These are phyloP conservation scores for Aspergillus nidulans DNA, from an alignment of 495 filamentous ascomycete species.

Conservation along the genomic window DNA sequence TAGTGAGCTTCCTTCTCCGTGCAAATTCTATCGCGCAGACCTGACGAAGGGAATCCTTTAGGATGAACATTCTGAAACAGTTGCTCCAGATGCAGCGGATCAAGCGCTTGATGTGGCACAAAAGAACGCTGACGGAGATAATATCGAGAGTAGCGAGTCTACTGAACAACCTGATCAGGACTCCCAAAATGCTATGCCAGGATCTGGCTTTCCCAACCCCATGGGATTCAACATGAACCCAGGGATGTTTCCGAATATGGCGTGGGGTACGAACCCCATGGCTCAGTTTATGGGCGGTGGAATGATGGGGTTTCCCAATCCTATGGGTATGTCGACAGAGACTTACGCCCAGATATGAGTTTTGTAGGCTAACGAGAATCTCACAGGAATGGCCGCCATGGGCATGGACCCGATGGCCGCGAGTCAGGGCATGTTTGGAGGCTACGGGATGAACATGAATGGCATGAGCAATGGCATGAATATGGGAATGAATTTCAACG, in stretches of 20 bases:
- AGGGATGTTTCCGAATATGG: conserved; percentile 59
- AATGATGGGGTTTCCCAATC: conserved; percentile 65
- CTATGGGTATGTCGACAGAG: conserved; percentile 65
- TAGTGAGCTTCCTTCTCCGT: conserved; percentile 4
- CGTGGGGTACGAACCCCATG: conserved; percentile 68
- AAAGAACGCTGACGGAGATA: background rate
- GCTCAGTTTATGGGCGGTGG: conserved; percentile 66
- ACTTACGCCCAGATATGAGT: background rate
- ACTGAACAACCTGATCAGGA: conserved; percentile 23
- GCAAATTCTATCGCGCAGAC: background rate
- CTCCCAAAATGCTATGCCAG: conserved; percentile 12
- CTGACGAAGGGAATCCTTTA: conserved; percentile 7
- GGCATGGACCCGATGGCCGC: conserved; percentile 85
- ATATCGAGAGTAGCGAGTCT: conserved; percentile 19
- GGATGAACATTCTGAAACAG: conserved; percentile 8
- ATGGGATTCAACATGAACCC: conserved; percentile 26
- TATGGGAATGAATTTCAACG: conserved; percentile 72
- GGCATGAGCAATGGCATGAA: conserved; percentile 89
- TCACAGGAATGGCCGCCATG: conserved; percentile 70
- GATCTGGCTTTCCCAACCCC: conserved; percentile 19
- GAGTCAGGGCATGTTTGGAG: conserved; percentile 82
- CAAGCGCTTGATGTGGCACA: conserved; percentile 9
- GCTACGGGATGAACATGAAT: conserved; percentile 88
- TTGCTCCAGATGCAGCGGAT: background rate
- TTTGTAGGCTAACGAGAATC: conserved; percentile 17